Evolutionary conservation across 768 basidiomycete genomes (phyloP).

Genomic region (Cyclocybe aegerita): DNA sequence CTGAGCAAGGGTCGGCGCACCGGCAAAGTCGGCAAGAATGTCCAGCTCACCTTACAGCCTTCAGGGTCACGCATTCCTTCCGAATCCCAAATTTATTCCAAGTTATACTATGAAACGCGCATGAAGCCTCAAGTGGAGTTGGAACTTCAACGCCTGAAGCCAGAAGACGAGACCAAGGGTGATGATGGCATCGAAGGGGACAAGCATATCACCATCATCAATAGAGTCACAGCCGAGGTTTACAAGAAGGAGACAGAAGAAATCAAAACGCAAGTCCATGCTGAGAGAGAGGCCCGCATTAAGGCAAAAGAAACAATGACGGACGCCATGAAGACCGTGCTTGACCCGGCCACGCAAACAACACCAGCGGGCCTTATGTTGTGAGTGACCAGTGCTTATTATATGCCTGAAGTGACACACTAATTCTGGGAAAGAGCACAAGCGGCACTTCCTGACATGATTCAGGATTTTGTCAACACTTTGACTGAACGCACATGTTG

Average conservation of each 20-base stretch:
- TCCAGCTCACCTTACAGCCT: not conserved
- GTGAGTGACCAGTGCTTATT: not conserved
- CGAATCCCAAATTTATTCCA: not conserved
- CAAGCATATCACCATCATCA: not conserved
- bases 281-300: not conserved
- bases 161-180: no score
- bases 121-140: not conserved
- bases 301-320: not conserved
- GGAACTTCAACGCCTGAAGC: not conserved
- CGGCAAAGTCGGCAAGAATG: not conserved
- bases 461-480: constrained; percentile 1
- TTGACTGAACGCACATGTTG: constrained; percentile 3
- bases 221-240: not conserved
- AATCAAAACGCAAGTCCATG: not conserved
- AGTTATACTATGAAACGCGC: not conserved
- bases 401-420: not conserved
- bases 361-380: not conserved
- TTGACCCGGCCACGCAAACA: not conserved
- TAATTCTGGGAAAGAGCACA: not conserved
- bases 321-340: not conserved
- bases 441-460: not conserved
- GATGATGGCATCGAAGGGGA: not conserved
- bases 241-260: not conserved
- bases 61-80: not conserved
- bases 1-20: not conserved